These are phyloP conservation scores for Sugiyamaella smithiae DNA, from an alignment of 805 yeast species.

Conservation along the genomic window DNA sequence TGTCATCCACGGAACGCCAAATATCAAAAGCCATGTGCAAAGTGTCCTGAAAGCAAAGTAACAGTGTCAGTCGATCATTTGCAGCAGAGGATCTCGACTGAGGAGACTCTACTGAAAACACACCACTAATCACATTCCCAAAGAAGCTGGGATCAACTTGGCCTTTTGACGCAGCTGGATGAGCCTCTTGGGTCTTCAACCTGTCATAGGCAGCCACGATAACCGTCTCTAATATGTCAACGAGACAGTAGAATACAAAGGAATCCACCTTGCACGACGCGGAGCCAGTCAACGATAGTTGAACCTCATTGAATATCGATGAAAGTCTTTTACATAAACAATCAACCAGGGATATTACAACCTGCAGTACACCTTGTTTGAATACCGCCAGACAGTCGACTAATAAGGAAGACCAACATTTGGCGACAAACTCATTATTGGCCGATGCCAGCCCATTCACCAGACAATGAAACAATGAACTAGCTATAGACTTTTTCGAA, in stretches of 20 bases:
- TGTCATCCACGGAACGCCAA: conserved; percentile 67
- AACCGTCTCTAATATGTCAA: conserved; percentile 64
- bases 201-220: conserved; percentile 56
- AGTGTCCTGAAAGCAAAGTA: conserved; percentile 63
- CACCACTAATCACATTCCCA: conserved; percentile 61
- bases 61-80: conserved; percentile 52
- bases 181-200: conserved; percentile 5
- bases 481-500: conserved; percentile 3
- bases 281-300: conserved; percentile 14
- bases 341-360: conserved; percentile 52
- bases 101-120: conserved; percentile 69
- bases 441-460: conserved; percentile 48
- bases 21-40: conserved; percentile 53
- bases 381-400: conserved; percentile 52
- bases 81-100: conserved; percentile 47
- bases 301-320: conserved; percentile 33
- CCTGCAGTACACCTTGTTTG: conserved; percentile 52
- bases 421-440: conserved; percentile 42
- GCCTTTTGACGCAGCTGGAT: conserved; percentile 16
- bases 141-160: conserved; percentile 52
- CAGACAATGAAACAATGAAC: conserved; percentile 41
- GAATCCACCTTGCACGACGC: conserved; percentile 43
- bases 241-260: conserved; percentile 43
- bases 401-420: conserved; percentile 50
- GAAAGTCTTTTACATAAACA: conserved; percentile 45